Evolutionary conservation across 768 basidiomycete species (phyloP).

Genomic region (Tricholoma furcatifolium): DNA sequence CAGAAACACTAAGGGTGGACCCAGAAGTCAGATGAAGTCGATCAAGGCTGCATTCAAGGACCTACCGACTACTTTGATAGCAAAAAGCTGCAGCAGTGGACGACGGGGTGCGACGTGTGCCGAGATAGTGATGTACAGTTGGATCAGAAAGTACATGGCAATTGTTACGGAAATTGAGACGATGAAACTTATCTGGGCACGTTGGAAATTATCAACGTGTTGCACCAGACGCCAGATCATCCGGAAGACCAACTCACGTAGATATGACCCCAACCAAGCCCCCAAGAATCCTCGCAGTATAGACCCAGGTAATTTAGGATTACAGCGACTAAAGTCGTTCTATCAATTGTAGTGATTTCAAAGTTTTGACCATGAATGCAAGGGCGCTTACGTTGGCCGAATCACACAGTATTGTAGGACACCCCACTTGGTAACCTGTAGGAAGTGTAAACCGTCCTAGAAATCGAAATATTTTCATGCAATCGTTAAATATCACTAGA

Average conservation of each 20-base stretch:
- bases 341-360: conserved; percentile 16
- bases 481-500: neutral
- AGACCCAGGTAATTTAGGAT: conserved; percentile 60
- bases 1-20: conserved; percentile 49
- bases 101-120: conserved; percentile 52
- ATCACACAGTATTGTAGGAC: conserved; percentile 73
- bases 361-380: neutral
- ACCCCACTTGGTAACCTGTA: conserved; percentile 76
- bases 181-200: conserved; percentile 48
- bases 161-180: conserved; percentile 72
- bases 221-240: neutral
- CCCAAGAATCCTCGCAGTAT: conserved; percentile 76
- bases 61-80: conserved; percentile 72
- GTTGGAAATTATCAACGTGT: neutral
- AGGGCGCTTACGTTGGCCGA: conserved; percentile 47
- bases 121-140: conserved; percentile 62
- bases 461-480: conserved; percentile 2
- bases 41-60: conserved; percentile 4
- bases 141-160: conserved; percentile 78
- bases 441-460: conserved; percentile 65
- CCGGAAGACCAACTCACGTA: conserved; percentile 42
- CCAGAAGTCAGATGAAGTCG: neutral
- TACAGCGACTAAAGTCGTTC: conserved; percentile 61
- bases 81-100: conserved; percentile 67
- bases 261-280: conserved; percentile 64